Percentiles rank a stretch among this genome's conserved stretches.
Evolutionary conservation across 2,329 filamentous ascomycete species (phyloP).

Genomic region (Colletotrichum tropicicola): DNA sequence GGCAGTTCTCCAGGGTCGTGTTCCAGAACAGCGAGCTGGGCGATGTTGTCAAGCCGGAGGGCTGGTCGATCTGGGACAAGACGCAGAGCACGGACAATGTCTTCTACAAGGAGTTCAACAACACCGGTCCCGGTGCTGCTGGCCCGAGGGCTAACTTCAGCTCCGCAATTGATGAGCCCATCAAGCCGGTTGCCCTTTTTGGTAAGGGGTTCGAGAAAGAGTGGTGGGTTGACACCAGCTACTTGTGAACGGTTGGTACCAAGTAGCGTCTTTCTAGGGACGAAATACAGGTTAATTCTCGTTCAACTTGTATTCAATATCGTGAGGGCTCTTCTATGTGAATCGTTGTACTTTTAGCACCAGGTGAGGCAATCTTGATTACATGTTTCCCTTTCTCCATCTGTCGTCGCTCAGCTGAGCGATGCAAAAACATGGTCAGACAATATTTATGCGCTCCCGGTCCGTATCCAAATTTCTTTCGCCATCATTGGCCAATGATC

Average conservation of each 20-base stretch:
- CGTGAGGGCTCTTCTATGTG: too few relatives aligned
- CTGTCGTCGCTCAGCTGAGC: too few relatives aligned
- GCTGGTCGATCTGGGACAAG: conserved; percentile 58
- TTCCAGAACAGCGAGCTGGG: conserved; percentile 57
- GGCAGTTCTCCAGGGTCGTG: conserved; percentile 56
- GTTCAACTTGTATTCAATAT: background rate
- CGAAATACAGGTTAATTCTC: background rate
- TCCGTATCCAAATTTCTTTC: too few relatives aligned
- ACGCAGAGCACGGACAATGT: conserved; percentile 53
- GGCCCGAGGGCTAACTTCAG: conserved; percentile 11
- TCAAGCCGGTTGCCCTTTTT: background rate
- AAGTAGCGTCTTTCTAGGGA: background rate
- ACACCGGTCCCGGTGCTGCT: conserved; percentile 57
- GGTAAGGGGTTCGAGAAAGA: conserved; percentile 21
- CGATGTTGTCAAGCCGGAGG: conserved; percentile 57
- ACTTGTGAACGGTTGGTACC: background rate
- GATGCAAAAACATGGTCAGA: too few relatives aligned
- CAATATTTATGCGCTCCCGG: too few relatives aligned
- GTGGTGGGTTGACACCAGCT: conserved; percentile 28
- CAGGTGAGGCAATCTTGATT: too few relatives aligned
- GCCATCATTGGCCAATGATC: too few relatives aligned
- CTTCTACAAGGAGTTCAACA: conserved; percentile 60
- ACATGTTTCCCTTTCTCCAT: too few relatives aligned
- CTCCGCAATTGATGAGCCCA: background rate
- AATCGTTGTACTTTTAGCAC: too few relatives aligned